Evolutionary conservation across 164 flowering plant species (phyloP).

Genomic region (Vitis amurensis): DNA sequence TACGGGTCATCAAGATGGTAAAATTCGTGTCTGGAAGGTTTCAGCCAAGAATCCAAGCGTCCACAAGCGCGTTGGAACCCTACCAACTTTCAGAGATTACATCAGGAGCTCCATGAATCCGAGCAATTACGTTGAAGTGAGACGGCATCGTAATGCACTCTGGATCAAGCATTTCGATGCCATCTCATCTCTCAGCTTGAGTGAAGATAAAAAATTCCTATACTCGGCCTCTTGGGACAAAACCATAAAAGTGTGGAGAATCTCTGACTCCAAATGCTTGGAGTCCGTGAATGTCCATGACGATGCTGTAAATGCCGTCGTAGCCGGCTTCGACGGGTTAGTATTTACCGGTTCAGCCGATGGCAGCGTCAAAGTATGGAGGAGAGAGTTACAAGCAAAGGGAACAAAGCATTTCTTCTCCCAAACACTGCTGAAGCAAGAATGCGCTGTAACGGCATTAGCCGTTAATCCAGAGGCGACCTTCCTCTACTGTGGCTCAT

Average conservation of each 20-base stretch:
- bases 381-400: conserved; percentile 51
- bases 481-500: conserved; percentile 45
- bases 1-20: conserved; percentile 73
- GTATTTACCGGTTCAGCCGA: conserved; percentile 65
- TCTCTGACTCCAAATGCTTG: conserved; percentile 42
- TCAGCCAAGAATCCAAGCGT: conserved; percentile 32
- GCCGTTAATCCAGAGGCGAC: conserved; percentile 33
- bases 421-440: conserved; percentile 51
- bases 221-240: conserved; percentile 67
- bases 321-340: conserved; percentile 43
- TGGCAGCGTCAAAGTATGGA: conserved; percentile 56
- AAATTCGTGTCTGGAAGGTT: conserved; percentile 53
- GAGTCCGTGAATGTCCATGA: conserved; percentile 56
- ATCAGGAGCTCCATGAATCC: conserved; percentile 42
- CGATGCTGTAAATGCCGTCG: conserved; percentile 50
- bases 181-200: conserved; percentile 48
- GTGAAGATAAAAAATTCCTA: conserved; percentile 38
- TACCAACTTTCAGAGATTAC: conserved; percentile 44
- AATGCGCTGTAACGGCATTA: conserved; percentile 57
- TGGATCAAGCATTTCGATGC: conserved; percentile 55
- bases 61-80: conserved; percentile 39
- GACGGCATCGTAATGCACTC: conserved; percentile 17
- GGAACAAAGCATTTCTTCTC: conserved; percentile 60
- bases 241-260: conserved; percentile 57
- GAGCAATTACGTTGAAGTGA: conserved; percentile 34